A percentile compares a stretch with the other conserved stretches of the same genome.
Conservation (phyloP, 306 rosid genomes). For the Cyamopsis tetragonoloba region DNA sequence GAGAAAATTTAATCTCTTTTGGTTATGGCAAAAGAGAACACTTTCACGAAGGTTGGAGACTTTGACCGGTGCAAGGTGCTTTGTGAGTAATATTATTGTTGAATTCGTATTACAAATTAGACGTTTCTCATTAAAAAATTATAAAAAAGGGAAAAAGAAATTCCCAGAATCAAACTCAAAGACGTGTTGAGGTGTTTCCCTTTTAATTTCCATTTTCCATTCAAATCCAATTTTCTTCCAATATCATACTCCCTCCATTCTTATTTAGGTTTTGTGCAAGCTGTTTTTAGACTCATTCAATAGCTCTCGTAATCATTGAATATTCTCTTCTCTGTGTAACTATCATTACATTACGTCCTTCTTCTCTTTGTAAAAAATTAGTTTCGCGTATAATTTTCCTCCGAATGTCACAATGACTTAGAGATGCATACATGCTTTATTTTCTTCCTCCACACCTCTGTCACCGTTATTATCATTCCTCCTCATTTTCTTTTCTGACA, state of each 20-base stretch:
- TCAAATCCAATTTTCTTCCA: not conserved
- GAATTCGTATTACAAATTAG: not conserved
- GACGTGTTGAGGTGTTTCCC: constrained; percentile 85
- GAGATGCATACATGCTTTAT: constrained; percentile 42
- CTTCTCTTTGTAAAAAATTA: not conserved
- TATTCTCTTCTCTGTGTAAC: too few relatives aligned
- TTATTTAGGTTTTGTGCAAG: constrained; percentile 35
- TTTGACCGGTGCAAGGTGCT: constrained; percentile 35
- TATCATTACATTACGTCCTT: too few relatives aligned
- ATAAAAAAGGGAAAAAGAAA: not conserved
- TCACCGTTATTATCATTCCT: constrained; percentile 15
- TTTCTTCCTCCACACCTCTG: constrained; percentile 54
- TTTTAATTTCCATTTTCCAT: not conserved
- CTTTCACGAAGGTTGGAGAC: not conserved
- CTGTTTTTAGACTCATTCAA: constrained; percentile 44
- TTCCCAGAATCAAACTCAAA: constrained; percentile 38
- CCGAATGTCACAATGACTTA: constrained; percentile 57
- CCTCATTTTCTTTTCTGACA: constrained; percentile 39
- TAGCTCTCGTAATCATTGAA: too few relatives aligned
- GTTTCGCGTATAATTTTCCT: constrained; percentile 27
- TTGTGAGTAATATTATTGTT: constrained; percentile 32
- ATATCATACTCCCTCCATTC: not conserved
- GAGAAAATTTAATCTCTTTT: not conserved
- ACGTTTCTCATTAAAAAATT: not conserved
- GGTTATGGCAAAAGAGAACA: constrained; percentile 4